Conservation (phyloP, 2,329 filamentous ascomycete species). For the Fusarium miscanthi region DNA sequence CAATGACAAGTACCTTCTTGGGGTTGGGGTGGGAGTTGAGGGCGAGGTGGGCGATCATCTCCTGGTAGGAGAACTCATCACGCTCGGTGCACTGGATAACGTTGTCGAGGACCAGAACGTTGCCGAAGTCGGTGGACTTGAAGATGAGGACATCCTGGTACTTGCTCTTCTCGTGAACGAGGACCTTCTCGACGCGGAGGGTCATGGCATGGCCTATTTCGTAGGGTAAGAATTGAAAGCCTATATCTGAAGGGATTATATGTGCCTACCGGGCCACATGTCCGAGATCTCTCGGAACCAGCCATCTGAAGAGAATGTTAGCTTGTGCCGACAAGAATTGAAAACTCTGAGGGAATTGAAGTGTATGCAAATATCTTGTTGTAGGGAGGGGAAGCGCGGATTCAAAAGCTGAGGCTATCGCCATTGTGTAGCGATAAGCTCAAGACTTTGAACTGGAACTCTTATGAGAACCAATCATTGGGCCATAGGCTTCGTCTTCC, state of each 20-base stretch:
- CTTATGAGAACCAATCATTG: background rate
- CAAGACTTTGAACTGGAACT: background rate
- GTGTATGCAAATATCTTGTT: background rate
- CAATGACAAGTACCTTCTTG: constrained; percentile 98
- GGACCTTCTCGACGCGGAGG: constrained; percentile 94
- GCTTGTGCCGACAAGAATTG: constrained; percentile 5
- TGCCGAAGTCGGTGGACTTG: constrained; percentile 97
- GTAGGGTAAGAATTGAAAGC: constrained; percentile 4
- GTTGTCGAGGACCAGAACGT: constrained; percentile 96
- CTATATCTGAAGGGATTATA: background rate
- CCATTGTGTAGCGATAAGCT: background rate
- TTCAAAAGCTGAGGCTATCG: background rate
- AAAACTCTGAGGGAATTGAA: constrained; percentile 8
- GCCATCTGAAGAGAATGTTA: constrained; percentile 75
- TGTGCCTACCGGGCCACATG: constrained; percentile 84
- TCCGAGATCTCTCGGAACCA: constrained; percentile 99
- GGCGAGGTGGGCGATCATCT: constrained; percentile 99
- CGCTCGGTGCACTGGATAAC: constrained; percentile 99
- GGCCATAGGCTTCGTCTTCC: background rate
- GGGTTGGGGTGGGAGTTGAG: constrained; percentile 99
- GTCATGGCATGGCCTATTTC: constrained; percentile 91
- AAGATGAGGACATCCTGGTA: constrained; percentile 99
- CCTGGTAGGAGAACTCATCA: constrained; percentile 99
- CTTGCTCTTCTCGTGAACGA: constrained; percentile 99
- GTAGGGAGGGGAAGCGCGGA: background rate